Percentiles rank a stretch among this genome's conserved stretches.
phyloP scores from a whole-genome alignment of 2,329 filamentous ascomycete species.

The Triangularia verruculosa region DNA sequence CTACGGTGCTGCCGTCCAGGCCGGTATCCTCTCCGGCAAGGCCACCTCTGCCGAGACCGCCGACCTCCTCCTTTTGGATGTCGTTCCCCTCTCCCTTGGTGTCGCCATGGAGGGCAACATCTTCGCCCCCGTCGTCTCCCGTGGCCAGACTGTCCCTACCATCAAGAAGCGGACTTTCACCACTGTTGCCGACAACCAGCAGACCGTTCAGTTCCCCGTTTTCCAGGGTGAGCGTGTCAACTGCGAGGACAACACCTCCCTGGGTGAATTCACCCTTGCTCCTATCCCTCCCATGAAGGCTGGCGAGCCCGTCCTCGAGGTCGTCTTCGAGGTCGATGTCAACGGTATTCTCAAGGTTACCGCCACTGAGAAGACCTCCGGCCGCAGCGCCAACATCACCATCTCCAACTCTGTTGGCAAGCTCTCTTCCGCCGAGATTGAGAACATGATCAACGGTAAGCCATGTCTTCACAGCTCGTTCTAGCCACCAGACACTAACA shows the following conservation, averaged over 20 bases:
- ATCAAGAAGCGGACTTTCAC: constrained; percentile 90
- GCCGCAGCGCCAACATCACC: constrained; percentile 98
- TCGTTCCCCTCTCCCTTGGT: constrained; percentile 93
- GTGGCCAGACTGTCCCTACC: constrained; percentile 71
- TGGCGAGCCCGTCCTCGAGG: constrained; percentile 93
- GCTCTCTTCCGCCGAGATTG: constrained; percentile 89
- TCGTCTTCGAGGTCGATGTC: constrained; percentile 99
- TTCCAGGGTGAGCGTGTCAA: constrained; percentile 97
- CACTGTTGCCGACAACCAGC: constrained; percentile 74
- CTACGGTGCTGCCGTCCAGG: constrained; percentile 97
- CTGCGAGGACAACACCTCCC: constrained; percentile 96
- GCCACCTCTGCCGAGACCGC: constrained; percentile 91
- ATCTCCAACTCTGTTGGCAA: constrained; percentile 99
- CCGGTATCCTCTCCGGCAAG: constrained; percentile 97
- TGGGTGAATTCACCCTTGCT: constrained; percentile 94
- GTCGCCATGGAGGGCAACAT: constrained; percentile 99
- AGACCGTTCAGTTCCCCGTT: constrained; percentile 86
- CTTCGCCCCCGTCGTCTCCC: constrained; percentile 88
- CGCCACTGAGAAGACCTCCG: constrained; percentile 97
- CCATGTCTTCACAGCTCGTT: not conserved
- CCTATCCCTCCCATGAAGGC: constrained; percentile 86
- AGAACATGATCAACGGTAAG: constrained; percentile 88
- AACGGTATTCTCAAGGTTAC: constrained; percentile 99
- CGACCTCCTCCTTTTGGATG: constrained; percentile 93
- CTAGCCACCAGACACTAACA: constrained; percentile 27